A percentile compares a stretch with the other conserved stretches of the same genome.
Conservation (phyloP, 1,284 basidiomycete genomes). For the Ustilago xerochloae region DNA sequence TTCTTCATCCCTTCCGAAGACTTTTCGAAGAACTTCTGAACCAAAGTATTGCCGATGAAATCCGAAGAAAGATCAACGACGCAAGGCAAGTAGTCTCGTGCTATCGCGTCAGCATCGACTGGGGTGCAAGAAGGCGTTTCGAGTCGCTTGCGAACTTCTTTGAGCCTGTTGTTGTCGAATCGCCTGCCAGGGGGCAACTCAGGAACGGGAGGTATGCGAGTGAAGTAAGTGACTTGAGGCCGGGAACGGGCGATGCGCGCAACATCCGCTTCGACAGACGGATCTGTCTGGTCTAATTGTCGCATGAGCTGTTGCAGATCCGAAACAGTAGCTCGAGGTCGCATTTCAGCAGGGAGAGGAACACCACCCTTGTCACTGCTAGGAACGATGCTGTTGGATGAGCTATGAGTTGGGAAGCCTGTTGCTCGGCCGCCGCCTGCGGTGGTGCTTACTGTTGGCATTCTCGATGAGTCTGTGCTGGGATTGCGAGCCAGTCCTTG, state of each 20-base stretch:
- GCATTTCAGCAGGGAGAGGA: conserved; percentile 63
- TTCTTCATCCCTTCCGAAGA: conserved; percentile 82
- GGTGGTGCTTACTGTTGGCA: not conserved
- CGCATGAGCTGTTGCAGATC: conserved; percentile 95
- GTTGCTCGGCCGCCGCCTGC: conserved; percentile 72
- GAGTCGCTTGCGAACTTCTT: conserved; percentile 90
- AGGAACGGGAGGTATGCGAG: conserved; percentile 58
- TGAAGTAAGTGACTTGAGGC: conserved; percentile 71
- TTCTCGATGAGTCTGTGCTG: conserved; percentile 24
- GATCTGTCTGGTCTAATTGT: conserved; percentile 77
- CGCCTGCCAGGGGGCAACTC: conserved; percentile 67
- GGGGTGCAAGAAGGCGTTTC: conserved; percentile 82
- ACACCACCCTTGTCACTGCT: conserved; percentile 67
- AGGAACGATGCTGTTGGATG: conserved; percentile 65
- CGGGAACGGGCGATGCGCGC: conserved; percentile 76
- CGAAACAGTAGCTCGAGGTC: conserved; percentile 65
- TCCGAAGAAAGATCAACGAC: conserved; percentile 89
- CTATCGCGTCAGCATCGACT: conserved; percentile 90
- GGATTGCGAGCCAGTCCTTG: conserved; percentile 25
- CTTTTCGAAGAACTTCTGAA: conserved; percentile 96
- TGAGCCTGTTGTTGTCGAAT: conserved; percentile 88
- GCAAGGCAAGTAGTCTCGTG: conserved; percentile 85
- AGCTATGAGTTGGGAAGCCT: conserved; percentile 52
- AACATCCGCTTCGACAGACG: conserved; percentile 33
- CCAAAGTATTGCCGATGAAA: conserved; percentile 97